Conservation (phyloP, 192 early-diverging fungal species). For the Rhizophagus sp. region DNA sequence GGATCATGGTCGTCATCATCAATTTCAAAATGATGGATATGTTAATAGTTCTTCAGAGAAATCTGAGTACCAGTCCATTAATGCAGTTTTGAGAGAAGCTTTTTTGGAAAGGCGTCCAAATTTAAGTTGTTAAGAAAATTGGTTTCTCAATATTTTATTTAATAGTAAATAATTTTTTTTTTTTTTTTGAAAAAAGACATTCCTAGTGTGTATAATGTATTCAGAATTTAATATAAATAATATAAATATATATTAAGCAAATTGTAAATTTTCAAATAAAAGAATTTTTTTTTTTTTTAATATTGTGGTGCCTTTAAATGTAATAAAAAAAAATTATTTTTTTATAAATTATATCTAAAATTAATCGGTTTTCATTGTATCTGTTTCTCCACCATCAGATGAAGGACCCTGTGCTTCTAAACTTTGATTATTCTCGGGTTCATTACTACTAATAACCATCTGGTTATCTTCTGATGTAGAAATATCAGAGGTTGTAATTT, state of each 20-base stretch:
- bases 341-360: neutral
- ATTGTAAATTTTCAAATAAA: no score
- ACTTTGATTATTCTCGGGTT: neutral
- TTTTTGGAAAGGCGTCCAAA: neutral
- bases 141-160: no score
- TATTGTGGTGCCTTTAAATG: no score
- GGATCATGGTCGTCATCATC: neutral
- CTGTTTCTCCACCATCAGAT: neutral
- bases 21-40: neutral
- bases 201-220: no score
- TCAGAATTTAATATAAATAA: no score
- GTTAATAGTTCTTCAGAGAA: neutral
- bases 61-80: neutral
- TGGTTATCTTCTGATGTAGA: neutral
- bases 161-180: no score
- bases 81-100: constrained; percentile 13
- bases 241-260: no score
- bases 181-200: no score
- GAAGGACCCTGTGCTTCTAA: neutral
- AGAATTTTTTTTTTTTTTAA: no score
- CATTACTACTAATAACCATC: neutral
- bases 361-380: neutral
- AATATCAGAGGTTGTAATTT: neutral
- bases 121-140: neutral
- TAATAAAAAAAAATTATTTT: neutral